Conservation (phyloP, 2,329 filamentous ascomycete genomes). For the Fonsecaea pedrosoi region DNA sequence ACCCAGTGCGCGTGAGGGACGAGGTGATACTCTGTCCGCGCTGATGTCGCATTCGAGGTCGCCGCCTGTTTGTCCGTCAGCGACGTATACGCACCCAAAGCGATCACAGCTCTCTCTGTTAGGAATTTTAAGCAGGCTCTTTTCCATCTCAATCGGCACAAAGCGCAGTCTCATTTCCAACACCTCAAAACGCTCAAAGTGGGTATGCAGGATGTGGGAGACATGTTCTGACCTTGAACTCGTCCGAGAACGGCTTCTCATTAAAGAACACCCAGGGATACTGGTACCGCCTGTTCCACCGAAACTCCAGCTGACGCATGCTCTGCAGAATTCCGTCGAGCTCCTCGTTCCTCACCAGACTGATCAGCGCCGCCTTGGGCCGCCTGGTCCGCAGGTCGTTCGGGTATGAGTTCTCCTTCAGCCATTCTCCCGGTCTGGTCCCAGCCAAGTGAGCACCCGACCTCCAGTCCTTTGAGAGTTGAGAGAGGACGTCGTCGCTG, state of each 20-base stretch:
- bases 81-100: background rate
- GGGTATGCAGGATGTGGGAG: background rate
- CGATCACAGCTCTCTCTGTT: background rate
- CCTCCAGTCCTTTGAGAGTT: constrained; percentile 11
- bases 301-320: constrained; percentile 45
- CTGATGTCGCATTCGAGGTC: constrained; percentile 43
- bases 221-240: constrained; percentile 42
- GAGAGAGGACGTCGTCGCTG: constrained; percentile 5
- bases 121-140: too few relatives aligned
- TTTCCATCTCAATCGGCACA: background rate
- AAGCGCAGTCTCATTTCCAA: background rate
- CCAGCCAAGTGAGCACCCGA: background rate
- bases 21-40: constrained; percentile 44
- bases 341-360: constrained; percentile 46
- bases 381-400: constrained; percentile 21
- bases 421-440: constrained; percentile 31
- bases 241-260: constrained; percentile 45
- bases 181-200: background rate
- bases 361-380: constrained; percentile 45
- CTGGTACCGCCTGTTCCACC: constrained; percentile 45
- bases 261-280: constrained; percentile 50
- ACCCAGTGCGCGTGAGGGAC: constrained; percentile 45
- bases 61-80: constrained; percentile 38
- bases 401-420: constrained; percentile 32
- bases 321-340: constrained; percentile 45